Evolutionary conservation across 139 green algal species (phyloP), one percentile per base, ranked within the genome.

Genomic region (Asterochloris sp.): DNA sequence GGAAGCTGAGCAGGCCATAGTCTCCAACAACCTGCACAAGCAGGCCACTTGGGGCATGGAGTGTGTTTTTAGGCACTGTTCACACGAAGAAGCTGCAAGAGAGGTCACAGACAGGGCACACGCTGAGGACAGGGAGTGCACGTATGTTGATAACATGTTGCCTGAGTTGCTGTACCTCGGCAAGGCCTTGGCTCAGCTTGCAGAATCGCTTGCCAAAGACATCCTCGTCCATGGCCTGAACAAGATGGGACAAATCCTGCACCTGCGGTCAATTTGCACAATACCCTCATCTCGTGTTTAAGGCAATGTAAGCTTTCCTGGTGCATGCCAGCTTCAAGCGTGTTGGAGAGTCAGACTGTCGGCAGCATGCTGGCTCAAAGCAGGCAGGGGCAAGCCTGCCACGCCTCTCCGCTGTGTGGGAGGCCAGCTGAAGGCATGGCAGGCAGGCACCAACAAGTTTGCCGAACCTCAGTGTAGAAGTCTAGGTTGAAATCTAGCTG

Each of bases 401-500:
- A 54, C 38, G 38, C 38, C 38, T 54, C 38, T 54, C n/a, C 6
- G 38, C 38, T 54, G 38, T 54, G 38, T 54, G 38, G 38, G 38
- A 54, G 38, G 2, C 6, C 38, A 54, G 38, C 19, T 71, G 19
- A 71, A 71, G 66, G 21, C 66, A 71, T 71, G 21, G 66, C 66
- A 26, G 66, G 66, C 66, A 71, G 21, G 8, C 66, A 71, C 4
- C 66, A 71, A 71, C 66, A 71, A 24, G 66, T 71, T 21, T 2
- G 17, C 19, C 66, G 14, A 16, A 82, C 95, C 84, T 98, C 88
- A 4, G 94, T 94, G 88, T 97, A 99, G 79, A 93, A 99, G 26
- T 98, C 93, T 13, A 98, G 89, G 66, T 92, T 92, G 83, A 98
- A 96, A 0, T 90, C 91, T 64, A 98, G 88, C 23, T 94, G 85